Conservation (phyloP, 768 basidiomycete genomes). For the Harrya chromipes region DNA sequence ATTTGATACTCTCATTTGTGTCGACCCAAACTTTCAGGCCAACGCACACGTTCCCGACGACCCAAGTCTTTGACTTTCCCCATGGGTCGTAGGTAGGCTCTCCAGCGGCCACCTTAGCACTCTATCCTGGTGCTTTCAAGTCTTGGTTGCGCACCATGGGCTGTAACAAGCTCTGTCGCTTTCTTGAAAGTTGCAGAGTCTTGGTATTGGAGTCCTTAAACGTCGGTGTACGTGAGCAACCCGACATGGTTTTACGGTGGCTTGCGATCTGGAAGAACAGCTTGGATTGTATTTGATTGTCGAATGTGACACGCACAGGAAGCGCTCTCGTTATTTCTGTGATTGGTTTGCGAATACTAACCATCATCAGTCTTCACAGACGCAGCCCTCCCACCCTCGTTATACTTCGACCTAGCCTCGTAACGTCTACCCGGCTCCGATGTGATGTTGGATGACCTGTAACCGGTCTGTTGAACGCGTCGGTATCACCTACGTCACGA, state of each 20-base stretch:
- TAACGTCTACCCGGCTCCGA: slow-evolving; percentile 38
- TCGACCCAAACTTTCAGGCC: slow-evolving; percentile 30
- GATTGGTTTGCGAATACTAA: slow-evolving; percentile 12
- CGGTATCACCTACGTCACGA: slow-evolving; percentile 1
- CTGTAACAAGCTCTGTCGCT: slow-evolving; percentile 29
- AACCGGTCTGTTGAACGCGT: slow-evolving; percentile 18
- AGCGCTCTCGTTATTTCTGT: slow-evolving; percentile 16
- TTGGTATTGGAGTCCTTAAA: slow-evolving; percentile 45
- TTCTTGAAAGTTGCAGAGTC: slow-evolving; percentile 15
- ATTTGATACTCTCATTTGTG: slow-evolving; percentile 11
- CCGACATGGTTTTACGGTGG: slow-evolving; percentile 48
- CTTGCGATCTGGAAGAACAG: slow-evolving; percentile 24
- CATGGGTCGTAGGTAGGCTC: slow-evolving; percentile 19
- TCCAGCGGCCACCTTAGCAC: slow-evolving; percentile 7
- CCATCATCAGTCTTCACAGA: slow-evolving; percentile 20
- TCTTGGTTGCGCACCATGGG: slow-evolving; percentile 52
- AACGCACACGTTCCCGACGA: slow-evolving; percentile 39
- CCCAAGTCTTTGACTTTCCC: slow-evolving; percentile 45
- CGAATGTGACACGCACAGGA: slow-evolving; percentile 37
- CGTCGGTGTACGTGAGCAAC: slow-evolving; percentile 51
- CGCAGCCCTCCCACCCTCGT: slow-evolving; percentile 20
- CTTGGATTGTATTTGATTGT: slow-evolving; percentile 18
- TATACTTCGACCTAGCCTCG: slow-evolving; percentile 22
- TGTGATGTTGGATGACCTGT: slow-evolving; percentile 15
- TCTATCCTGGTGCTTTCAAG: slow-evolving; percentile 55